Evolutionary conservation across 2,329 filamentous ascomycete genomes (phyloP).

Genomic region (Botryotinia globosa): DNA sequence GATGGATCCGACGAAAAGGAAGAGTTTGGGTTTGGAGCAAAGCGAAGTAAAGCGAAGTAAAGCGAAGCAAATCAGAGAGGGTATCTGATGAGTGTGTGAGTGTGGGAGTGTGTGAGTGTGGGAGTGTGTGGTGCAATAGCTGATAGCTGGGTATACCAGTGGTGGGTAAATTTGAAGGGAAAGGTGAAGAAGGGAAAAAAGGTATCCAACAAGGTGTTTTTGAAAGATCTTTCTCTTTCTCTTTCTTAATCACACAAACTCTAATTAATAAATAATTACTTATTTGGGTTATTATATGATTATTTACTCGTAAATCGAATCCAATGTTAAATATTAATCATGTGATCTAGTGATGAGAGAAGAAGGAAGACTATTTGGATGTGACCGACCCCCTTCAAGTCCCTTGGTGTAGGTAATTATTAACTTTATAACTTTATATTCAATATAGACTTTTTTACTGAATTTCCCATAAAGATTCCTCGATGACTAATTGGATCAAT

Average conservation of each 20-base stretch:
- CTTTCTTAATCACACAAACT: no score
- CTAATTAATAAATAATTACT: no score
- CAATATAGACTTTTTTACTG: no score
- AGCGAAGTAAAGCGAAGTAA: not conserved
- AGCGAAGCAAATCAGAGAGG: not conserved
- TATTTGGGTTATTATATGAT: not conserved
- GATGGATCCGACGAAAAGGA: not conserved
- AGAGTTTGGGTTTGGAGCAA: not conserved
- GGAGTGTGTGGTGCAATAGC: not conserved
- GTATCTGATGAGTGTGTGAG: not conserved
- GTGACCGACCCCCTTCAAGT: no score
- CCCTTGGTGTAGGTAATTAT: no score
- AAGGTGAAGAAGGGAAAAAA: not conserved
- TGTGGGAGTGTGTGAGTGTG: not conserved
- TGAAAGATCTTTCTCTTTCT: not conserved
- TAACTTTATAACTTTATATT: no score
- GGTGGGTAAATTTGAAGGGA: not conserved
- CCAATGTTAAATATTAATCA: not conserved
- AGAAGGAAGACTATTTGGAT: not conserved
- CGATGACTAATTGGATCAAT: not conserved
- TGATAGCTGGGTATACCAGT: no score
- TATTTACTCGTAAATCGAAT: not conserved
- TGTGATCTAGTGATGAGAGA: not conserved
- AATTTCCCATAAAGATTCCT: not conserved
- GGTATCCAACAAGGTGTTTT: slow-evolving; percentile 20